Base-by-base conservation (phyloP, 257 asterid species). In the Anisodus tanguticus region DNA sequence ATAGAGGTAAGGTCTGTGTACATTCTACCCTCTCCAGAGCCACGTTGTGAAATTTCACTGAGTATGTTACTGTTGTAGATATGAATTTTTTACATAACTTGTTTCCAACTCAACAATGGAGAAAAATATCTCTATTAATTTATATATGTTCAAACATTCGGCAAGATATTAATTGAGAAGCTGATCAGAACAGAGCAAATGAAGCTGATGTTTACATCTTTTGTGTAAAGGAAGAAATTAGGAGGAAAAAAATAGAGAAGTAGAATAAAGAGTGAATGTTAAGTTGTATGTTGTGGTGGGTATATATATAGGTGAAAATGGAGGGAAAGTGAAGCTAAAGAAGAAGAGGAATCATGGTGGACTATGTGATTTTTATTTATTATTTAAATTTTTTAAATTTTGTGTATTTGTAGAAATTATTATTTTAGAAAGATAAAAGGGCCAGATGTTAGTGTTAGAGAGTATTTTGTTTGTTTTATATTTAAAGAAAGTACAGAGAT, bases 401-500 rank as follows among this genome's bases (percentile, higher is more conserved):
- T n/a, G 15, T n/a, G 3, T 74, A 74, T 49, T 74, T 74, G 81
- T 76, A 26, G 45, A 76, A 35, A 22, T 22, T 67, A 3, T 13
- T 15, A 49, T 43, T 68, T 68, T 51, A 26, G 63, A 51, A 51
- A 76, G 47, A 51, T 49, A 22, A 51, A 26, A 26, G n/a, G 47
- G 45, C 11, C 64, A 76, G 26, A 76, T 76, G 60, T 76, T 51
- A 12, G 26, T 26, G 47, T 51, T 17, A 8, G 5, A 72, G 39
- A 47, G 19, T 74, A 74, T 74, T 74, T 74, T 11, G 82, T 53
- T 77, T 77, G 63, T 77, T 77, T 51, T 22, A 22, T 51, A 26
- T 53, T 77, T 53, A 77, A 53, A 77, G 31, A 77, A 77, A 77
- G 82, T 77, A 77, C 82, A 77, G 82, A 76, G 82, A 77, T 77